phyloP scores from a whole-genome alignment of 164 flowering plant species.

The Annona squamosa region DNA sequence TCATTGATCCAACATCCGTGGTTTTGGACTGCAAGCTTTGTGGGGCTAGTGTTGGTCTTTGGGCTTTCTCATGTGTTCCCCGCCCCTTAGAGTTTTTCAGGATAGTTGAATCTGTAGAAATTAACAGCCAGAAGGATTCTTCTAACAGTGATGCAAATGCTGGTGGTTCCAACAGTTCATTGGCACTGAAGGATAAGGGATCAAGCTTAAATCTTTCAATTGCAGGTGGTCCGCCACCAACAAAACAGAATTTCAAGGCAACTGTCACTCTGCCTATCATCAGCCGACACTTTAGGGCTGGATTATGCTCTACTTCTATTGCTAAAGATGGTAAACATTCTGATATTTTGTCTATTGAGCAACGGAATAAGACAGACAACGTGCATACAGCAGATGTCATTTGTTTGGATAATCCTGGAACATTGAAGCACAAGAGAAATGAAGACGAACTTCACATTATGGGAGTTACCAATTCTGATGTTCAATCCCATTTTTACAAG shows the following conservation, averaged over 20 bases:
- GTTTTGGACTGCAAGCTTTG: constrained; percentile 83
- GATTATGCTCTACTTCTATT: constrained; percentile 33
- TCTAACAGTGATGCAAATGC: constrained; percentile 6
- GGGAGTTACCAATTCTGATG: constrained; percentile 3
- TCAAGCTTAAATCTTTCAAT: constrained; percentile 51
- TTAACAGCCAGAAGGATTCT: constrained; percentile 22
- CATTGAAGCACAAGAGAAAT: constrained; percentile 11
- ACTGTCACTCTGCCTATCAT: constrained; percentile 70
- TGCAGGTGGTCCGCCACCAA: constrained; percentile 94
- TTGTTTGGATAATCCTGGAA: constrained; percentile 14
- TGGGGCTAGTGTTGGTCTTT: constrained; percentile 85
- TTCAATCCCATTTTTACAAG: constrained; percentile 12
- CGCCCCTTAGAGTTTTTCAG: constrained; percentile 63
- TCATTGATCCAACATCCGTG: constrained; percentile 62
- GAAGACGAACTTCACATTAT: constrained; percentile 13
- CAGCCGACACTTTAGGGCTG: constrained; percentile 62
- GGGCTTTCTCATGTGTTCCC: constrained; percentile 65
- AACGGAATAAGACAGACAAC: constrained; percentile 9
- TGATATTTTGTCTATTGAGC: constrained; percentile 2
- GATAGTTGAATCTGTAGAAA: constrained; percentile 52
- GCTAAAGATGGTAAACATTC: constrained; percentile 15
- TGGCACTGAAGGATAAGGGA: constrained; percentile 14
- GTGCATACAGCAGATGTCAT: constrained; percentile 9
- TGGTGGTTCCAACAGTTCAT: constrained; percentile 11
- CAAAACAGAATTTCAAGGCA: constrained; percentile 76